These are phyloP conservation scores for Russula brevipes DNA, from an alignment of 768 basidiomycete species.

Conservation along the genomic window DNA sequence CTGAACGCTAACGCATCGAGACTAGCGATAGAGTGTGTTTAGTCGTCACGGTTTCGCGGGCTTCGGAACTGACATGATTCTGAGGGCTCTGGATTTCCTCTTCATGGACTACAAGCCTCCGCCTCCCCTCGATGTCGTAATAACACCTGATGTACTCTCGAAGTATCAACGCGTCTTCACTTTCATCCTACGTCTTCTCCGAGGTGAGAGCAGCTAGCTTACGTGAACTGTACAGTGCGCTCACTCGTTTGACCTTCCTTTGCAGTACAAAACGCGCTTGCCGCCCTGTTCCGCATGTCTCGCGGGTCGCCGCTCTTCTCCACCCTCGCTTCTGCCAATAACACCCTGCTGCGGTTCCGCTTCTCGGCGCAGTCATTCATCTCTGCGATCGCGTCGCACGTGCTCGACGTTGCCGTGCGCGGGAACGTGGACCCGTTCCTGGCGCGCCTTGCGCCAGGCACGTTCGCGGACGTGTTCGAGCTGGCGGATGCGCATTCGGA, in stretches of 20 bases:
- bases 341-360: slow-evolving; percentile 60
- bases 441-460: slow-evolving; percentile 21
- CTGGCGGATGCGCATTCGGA: slow-evolving; percentile 62
- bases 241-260: background rate
- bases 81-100: slow-evolving; percentile 81
- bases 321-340: slow-evolving; percentile 48
- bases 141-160: slow-evolving; percentile 64
- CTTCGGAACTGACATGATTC: slow-evolving; percentile 16
- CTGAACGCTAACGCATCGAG: background rate
- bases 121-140: slow-evolving; percentile 63
- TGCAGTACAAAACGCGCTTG: slow-evolving; percentile 62
- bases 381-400: slow-evolving; percentile 57
- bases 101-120: slow-evolving; percentile 91
- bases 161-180: slow-evolving; percentile 85
- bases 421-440: slow-evolving; percentile 73
- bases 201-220: slow-evolving; percentile 47
- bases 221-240: background rate
- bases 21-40: slow-evolving; percentile 35
- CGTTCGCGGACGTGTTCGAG: slow-evolving; percentile 69
- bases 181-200: slow-evolving; percentile 68
- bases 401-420: slow-evolving; percentile 77
- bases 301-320: slow-evolving; percentile 51
- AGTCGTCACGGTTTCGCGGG: background rate
- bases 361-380: slow-evolving; percentile 73
- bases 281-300: slow-evolving; percentile 61